Percentiles rank a stretch among this genome's conserved stretches.
Conservation (phyloP, 208 protist genomes). For the Acanthamoeba lenticulata region DNA sequence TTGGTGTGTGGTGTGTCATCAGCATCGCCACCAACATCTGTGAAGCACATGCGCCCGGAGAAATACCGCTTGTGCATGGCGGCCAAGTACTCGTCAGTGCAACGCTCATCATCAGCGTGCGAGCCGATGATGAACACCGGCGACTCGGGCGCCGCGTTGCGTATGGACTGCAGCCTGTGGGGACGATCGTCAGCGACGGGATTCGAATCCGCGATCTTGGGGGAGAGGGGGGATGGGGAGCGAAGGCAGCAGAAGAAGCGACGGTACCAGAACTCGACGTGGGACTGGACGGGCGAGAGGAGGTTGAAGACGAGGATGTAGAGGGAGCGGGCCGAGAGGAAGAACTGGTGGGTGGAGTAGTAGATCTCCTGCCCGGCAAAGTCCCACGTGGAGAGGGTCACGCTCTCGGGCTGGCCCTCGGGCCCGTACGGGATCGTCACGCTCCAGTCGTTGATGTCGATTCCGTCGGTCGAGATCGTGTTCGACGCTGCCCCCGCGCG, state of each 20-base stretch:
- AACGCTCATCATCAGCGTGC: slow-evolving; percentile 34
- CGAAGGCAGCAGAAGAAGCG: neutral
- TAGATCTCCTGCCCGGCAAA: slow-evolving; percentile 70
- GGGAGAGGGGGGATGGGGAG: neutral
- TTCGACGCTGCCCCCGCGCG: neutral
- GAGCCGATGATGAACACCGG: slow-evolving; percentile 19
- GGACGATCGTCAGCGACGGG: no score
- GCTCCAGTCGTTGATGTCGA: slow-evolving; percentile 48
- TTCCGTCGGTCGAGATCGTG: slow-evolving; percentile 56
- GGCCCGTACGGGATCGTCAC: neutral
- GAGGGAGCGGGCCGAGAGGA: slow-evolving; percentile 40
- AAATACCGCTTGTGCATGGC: neutral
- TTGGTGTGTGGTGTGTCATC: neutral
- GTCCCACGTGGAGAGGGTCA: slow-evolving; percentile 31
- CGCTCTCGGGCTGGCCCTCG: neutral
- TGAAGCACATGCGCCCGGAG: no score
- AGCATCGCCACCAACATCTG: no score
- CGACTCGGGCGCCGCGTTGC: neutral
- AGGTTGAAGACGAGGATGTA: slow-evolving; percentile 53
- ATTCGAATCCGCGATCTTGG: no score
- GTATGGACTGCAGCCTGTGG: slow-evolving; percentile 27
- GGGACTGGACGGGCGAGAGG: neutral
- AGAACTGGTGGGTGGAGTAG: slow-evolving; percentile 58
- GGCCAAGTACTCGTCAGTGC: slow-evolving; percentile 36
- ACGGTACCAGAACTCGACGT: slow-evolving; percentile 43